These are phyloP conservation scores for Starmerella tilneyi DNA, from an alignment of 805 yeast genomes.

Conservation along the genomic window DNA sequence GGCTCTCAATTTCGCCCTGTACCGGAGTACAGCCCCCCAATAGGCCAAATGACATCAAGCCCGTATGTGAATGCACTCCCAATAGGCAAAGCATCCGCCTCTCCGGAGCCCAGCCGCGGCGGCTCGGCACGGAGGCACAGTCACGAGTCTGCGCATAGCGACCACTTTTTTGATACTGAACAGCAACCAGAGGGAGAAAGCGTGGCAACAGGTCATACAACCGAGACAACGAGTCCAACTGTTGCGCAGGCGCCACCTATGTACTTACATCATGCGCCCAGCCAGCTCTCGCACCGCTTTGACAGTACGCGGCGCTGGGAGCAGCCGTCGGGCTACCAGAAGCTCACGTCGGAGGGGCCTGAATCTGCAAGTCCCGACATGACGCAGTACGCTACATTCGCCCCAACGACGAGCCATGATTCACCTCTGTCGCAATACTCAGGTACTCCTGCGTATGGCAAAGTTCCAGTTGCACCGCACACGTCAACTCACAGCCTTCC, in stretches of 20 bases:
- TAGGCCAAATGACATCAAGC: conserved; percentile 16
- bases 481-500: too few species aligned
- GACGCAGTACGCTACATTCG: too few species aligned
- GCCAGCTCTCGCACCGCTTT: conserved; percentile 5
- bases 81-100: background rate
- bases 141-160: conserved; percentile 14
- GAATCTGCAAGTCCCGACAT: too few species aligned
- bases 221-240: background rate
- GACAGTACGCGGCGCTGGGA: background rate
- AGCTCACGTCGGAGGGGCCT: conserved; percentile 3
- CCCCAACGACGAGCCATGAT: background rate
- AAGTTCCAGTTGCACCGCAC: too few species aligned
- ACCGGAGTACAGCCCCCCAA: conserved; percentile 21
- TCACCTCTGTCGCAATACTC: background rate
- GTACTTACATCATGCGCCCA: background rate
- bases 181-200: background rate
- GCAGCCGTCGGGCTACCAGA: background rate
- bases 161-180: conserved; percentile 19
- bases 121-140: background rate
- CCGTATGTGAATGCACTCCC: conserved; percentile 21
- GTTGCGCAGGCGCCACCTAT: background rate
- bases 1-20: conserved; percentile 22
- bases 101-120: background rate
- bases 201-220: background rate
- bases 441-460: background rate